These are phyloP conservation scores for Termitomyces sp. DNA, from an alignment of 768 basidiomycete genomes.

Conservation along the genomic window DNA sequence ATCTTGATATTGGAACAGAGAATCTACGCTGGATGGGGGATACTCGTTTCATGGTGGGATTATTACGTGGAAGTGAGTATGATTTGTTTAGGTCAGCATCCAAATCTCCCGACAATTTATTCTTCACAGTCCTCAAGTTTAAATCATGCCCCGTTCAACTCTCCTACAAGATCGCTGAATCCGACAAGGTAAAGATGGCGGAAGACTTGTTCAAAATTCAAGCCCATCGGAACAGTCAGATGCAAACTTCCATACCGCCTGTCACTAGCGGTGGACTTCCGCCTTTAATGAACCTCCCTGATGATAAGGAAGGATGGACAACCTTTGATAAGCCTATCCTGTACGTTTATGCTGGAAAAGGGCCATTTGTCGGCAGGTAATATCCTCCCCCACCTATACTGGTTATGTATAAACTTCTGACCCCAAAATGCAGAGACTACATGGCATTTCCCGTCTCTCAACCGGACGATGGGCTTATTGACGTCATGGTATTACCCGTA, in stretches of 20 bases:
- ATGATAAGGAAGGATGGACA: slow-evolving; percentile 61
- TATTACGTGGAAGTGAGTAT: slow-evolving; percentile 58
- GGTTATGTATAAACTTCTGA: not conserved
- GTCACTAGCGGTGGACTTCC: slow-evolving; percentile 30
- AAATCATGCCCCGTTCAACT: slow-evolving; percentile 67
- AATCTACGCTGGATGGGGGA: slow-evolving; percentile 85
- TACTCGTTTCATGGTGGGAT: slow-evolving; percentile 69
- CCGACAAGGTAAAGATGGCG: slow-evolving; percentile 71
- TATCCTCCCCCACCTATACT: slow-evolving; percentile 2
- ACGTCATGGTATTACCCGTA: slow-evolving; percentile 58
- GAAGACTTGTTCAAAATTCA: slow-evolving; percentile 39
- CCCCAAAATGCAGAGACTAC: slow-evolving; percentile 41
- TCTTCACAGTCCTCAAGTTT: slow-evolving; percentile 46
- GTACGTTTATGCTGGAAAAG: slow-evolving; percentile 74
- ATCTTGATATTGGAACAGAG: slow-evolving; percentile 80
- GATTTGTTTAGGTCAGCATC: not conserved
- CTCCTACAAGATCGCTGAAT: slow-evolving; percentile 61
- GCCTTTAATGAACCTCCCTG: slow-evolving; percentile 34
- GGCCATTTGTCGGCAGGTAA: slow-evolving; percentile 67
- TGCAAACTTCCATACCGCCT: slow-evolving; percentile 8
- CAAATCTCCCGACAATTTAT: not conserved
- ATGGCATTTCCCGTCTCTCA: slow-evolving; percentile 83
- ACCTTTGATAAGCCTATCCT: slow-evolving; percentile 62
- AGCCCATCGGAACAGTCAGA: slow-evolving; percentile 27
- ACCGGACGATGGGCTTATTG: slow-evolving; percentile 75